Percentiles rank a stretch among this genome's conserved stretches.
phyloP scores from a whole-genome alignment of 345 rosid genomes.

The Gossypium longicalyx region DNA sequence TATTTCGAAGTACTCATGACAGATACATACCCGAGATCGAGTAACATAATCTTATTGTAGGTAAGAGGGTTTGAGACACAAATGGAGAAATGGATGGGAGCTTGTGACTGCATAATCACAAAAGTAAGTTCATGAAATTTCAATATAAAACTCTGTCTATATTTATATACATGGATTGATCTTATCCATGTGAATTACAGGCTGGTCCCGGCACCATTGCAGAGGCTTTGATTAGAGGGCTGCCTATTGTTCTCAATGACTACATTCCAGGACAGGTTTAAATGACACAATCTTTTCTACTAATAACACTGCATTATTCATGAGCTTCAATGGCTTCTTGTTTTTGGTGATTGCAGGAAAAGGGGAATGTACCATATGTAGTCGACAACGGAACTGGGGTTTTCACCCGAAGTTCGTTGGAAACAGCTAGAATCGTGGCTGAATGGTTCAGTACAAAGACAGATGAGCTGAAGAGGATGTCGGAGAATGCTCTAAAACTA shows the following conservation, averaged over 20 bases:
- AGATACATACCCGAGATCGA: not conserved
- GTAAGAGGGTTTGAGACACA: conserved; percentile 82
- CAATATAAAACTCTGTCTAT: not conserved
- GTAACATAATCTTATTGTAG: conserved; percentile 25
- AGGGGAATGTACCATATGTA: conserved; percentile 92
- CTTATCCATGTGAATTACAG: conserved; percentile 25
- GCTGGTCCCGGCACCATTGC: conserved; percentile 99
- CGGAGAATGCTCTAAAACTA: conserved; percentile 63
- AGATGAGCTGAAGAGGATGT: conserved; percentile 57
- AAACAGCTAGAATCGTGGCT: conserved; percentile 67
- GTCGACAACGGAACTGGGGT: conserved; percentile 89
- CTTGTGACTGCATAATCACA: conserved; percentile 81
- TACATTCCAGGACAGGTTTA: conserved; percentile 94
- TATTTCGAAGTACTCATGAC: conserved; percentile 9
- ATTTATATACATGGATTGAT: not conserved
- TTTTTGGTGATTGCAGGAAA: conserved; percentile 49
- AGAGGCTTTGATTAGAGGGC: conserved; percentile 84
- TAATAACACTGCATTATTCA: not conserved
- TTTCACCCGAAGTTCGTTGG: conserved; percentile 86
- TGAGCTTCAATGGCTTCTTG: not conserved
- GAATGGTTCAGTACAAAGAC: conserved; percentile 84
- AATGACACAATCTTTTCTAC: conserved; percentile 6
- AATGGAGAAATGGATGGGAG: conserved; percentile 99
- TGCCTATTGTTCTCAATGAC: conserved; percentile 86
- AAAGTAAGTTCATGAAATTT: not conserved